Evolutionary conservation across 352 stramenopile species (phyloP).

Genomic region (Phytophthora pisi): DNA sequence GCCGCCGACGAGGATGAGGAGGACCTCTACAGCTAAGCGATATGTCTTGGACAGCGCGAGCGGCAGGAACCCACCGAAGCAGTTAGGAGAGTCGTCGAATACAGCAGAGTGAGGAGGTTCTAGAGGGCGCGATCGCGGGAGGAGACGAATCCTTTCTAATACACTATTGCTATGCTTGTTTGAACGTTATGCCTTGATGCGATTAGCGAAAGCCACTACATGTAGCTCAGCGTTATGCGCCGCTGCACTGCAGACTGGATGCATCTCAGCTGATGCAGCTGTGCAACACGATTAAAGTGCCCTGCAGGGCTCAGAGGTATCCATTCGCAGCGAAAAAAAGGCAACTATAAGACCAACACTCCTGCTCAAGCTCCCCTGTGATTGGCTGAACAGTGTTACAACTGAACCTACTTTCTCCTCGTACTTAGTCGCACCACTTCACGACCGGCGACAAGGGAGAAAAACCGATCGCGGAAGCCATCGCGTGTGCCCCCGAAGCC

Average conservation of each 20-base stretch:
- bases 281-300: no score
- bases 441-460: slow-evolving; percentile 32
- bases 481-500: neutral
- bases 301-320: no score
- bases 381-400: neutral
- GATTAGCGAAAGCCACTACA: no score
- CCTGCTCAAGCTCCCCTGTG: neutral
- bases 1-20: slow-evolving; percentile 97
- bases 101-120: slow-evolving; percentile 25
- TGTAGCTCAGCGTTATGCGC: no score
- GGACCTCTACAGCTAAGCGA: slow-evolving; percentile 96
- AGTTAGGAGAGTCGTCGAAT: slow-evolving; percentile 21
- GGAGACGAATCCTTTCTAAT: slow-evolving; percentile 34
- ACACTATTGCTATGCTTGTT: slow-evolving; percentile 38
- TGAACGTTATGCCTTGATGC: neutral
- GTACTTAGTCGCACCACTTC: slow-evolving; percentile 14
- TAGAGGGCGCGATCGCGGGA: slow-evolving; percentile 13
- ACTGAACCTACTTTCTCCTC: neutral
- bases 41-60: slow-evolving; percentile 19
- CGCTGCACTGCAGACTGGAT: no score
- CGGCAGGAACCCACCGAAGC: slow-evolving; percentile 24
- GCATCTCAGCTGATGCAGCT: no score
- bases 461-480: slow-evolving; percentile 20
- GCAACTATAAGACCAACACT: neutral
- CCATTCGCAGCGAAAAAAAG: no score